Conservation (phyloP, 352 stramenopile species). For the Salisapilia sapeloensis region DNA sequence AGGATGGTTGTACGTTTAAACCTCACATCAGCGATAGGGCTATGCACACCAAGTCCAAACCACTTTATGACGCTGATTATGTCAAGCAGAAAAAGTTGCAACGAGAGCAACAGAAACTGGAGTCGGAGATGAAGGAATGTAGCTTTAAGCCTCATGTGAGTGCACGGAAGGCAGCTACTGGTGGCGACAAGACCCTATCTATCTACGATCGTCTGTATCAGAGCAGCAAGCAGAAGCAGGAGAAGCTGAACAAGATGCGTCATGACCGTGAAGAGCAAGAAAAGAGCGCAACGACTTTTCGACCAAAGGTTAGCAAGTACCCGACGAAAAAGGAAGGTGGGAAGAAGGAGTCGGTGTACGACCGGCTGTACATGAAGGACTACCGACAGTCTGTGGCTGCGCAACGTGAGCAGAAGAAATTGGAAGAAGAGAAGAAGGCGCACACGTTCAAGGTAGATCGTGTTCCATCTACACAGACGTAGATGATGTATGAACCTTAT, state of each 20-base stretch:
- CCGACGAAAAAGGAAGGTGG: slow-evolving; percentile 2
- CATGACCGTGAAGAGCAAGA: slow-evolving; percentile 51
- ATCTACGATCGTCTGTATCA: slow-evolving; percentile 66
- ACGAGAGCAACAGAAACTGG: slow-evolving; percentile 55
- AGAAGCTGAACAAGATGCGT: slow-evolving; percentile 44
- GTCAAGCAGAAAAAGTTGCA: slow-evolving; percentile 50
- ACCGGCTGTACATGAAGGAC: slow-evolving; percentile 65
- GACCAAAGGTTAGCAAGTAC: slow-evolving; percentile 26
- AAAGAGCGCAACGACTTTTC: slow-evolving; percentile 33
- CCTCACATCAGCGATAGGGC: slow-evolving; percentile 54
- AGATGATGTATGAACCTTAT: too few species aligned
- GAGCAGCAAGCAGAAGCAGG: slow-evolving; percentile 26
- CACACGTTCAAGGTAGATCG: slow-evolving; percentile 54
- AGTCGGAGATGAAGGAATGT: slow-evolving; percentile 38
- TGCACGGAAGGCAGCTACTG: slow-evolving; percentile 19
- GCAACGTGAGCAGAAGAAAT: slow-evolving; percentile 49
- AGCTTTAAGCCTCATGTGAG: slow-evolving; percentile 53
- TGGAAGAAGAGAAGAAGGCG: slow-evolving; percentile 40
- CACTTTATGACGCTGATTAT: slow-evolving; percentile 53
- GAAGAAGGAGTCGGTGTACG: slow-evolving; percentile 47
- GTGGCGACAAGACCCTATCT: slow-evolving; percentile 9
- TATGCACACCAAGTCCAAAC: slow-evolving; percentile 26
- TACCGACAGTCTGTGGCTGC: slow-evolving; percentile 41
- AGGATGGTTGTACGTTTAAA: slow-evolving; percentile 50
- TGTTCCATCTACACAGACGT: slow-evolving; percentile 3